Conservation (phyloP, 306 rosid species). For the Cicer yamashitae region DNA sequence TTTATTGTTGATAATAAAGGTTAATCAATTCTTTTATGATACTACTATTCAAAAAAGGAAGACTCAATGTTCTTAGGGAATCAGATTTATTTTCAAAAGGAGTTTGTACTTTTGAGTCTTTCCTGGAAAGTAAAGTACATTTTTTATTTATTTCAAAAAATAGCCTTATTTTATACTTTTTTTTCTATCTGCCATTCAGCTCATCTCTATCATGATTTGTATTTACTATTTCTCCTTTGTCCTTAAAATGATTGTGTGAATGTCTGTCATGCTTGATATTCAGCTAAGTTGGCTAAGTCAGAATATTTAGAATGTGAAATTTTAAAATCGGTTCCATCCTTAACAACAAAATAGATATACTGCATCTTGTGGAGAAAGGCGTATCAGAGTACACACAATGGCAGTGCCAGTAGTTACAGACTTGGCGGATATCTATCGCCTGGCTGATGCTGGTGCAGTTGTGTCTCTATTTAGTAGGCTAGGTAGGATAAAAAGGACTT, state of each 20-base stretch:
- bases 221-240: conserved; percentile 33
- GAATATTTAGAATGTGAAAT: conserved; percentile 35
- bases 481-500: conserved; percentile 57
- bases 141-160: background rate
- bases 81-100: conserved; percentile 17
- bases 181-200: conserved; percentile 1
- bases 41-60: conserved; percentile 15
- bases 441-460: conserved; percentile 92
- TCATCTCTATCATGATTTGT: conserved; percentile 35
- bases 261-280: conserved; percentile 38
- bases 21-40: conserved; percentile 22
- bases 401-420: conserved; percentile 94
- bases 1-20: conserved; percentile 27
- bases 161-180: background rate
- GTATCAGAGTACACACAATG: conserved; percentile 93
- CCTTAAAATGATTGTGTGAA: conserved; percentile 1
- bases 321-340: conserved; percentile 47
- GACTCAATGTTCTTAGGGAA: background rate
- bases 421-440: conserved; percentile 83
- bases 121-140: conserved; percentile 10
- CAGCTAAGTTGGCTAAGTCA: conserved; percentile 33
- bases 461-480: conserved; percentile 82
- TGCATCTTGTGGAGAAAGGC: conserved; percentile 99
- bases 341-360: conserved; percentile 82
- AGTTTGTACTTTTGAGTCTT: conserved; percentile 21